Conservation (phyloP, 2,329 filamentous ascomycete species). For the Talaromyces sp. region DNA sequence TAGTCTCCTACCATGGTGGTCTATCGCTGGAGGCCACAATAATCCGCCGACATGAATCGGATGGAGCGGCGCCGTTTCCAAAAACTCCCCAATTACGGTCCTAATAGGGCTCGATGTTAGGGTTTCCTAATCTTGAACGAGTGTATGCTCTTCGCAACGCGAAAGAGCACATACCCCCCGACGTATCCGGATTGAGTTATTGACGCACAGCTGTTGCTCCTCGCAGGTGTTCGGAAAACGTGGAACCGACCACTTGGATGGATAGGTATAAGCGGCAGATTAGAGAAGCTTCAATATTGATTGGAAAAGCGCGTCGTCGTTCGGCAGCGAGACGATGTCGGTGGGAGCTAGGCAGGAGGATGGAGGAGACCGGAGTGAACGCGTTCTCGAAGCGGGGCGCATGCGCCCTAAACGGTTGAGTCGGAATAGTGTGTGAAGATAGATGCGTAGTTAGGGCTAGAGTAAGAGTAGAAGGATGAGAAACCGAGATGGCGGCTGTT, state of each 20-base stretch:
- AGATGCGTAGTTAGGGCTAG: slow-evolving; percentile 1
- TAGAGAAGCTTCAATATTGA: slow-evolving; percentile 5
- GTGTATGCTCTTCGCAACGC: background rate
- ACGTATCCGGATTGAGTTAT: background rate
- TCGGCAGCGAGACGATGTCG: background rate
- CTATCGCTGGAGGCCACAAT: slow-evolving; percentile 5
- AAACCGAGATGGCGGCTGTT: background rate
- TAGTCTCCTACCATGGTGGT: slow-evolving; percentile 11
- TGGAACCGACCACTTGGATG: background rate
- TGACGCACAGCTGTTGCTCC: background rate
- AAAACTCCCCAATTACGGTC: slow-evolving; percentile 6
- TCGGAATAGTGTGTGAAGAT: background rate
- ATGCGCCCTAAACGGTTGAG: background rate
- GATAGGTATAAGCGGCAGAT: background rate
- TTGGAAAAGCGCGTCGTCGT: slow-evolving; percentile 14
- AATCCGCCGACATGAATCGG: slow-evolving; percentile 7
- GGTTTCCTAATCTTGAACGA: background rate
- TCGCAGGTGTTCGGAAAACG: background rate
- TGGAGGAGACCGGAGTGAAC: background rate
- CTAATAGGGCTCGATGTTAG: background rate
- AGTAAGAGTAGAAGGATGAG: too few relatives aligned
- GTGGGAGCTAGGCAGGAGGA: background rate
- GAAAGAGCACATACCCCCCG: background rate
- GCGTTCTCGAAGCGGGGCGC: slow-evolving; percentile 12
- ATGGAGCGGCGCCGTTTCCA: slow-evolving; percentile 11